Evolutionary conservation across 371 early-diverging fungal genomes (phyloP), one percentile per base, ranked within the genome.

Genomic region (Funneliformis caledonium): DNA sequence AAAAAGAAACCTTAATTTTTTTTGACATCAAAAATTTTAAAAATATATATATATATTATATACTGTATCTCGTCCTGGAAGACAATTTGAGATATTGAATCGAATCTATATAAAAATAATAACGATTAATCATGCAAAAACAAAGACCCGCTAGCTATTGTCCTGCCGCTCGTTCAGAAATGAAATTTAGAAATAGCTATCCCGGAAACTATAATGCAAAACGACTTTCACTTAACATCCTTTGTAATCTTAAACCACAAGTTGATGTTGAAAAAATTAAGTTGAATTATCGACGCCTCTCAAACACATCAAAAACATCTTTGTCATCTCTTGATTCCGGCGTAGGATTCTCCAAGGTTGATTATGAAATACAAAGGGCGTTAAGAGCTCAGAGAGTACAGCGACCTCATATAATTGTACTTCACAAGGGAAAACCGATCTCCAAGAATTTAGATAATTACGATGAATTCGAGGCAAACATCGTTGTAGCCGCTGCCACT

Each of bases 351-450:
- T 8, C 50, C 9, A 72, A 72, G 50, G 52, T 26, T 8, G 72
- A 72, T 50, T 72, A 72, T 26, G 72, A 72, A 52, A 72, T 72
- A 31, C 48, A 33, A 72, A 12, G 69, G 43, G 69, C 69, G 6
- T 0, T 69, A 69, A 72, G 7, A 50, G 72, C 72, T 31, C 47
- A 48, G 14, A 48, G 72, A 72, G 33, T 48, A 8, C 45, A 37
- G 22, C 37, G 69, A 7, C 72, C 72, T 48, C 72, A 72, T 47
- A 72, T 72, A n/a, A 72, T 72, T 33, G 48, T 72, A 31, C 11
- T 72, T 33, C 72, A 72, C 4, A 72, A 72, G 50, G 72, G 72
- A 50, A 72, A 52, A 72, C 72, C 31, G 11, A 16, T 72, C 31
- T 31, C 33, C 11, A 26, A 62, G 9, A 16, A 68, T 37, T 50